These are phyloP conservation scores for Aulographum hederae DNA, from an alignment of 2,329 filamentous ascomycete species.

Conservation along the genomic window DNA sequence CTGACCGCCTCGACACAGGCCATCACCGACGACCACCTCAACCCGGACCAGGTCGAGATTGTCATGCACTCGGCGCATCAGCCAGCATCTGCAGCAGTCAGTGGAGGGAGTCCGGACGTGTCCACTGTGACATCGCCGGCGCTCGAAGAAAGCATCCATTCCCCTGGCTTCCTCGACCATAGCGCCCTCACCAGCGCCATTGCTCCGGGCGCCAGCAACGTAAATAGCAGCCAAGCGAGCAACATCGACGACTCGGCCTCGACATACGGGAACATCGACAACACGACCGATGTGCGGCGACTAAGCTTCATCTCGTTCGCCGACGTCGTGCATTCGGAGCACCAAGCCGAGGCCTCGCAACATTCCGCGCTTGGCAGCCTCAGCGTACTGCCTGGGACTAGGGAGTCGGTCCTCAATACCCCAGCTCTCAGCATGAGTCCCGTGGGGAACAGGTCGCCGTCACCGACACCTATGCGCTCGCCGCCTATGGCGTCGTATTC, in stretches of 20 bases:
- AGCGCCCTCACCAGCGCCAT: neutral
- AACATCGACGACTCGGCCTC: slow-evolving; percentile 44
- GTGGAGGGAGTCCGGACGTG: slow-evolving; percentile 9
- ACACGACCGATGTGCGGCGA: slow-evolving; percentile 59
- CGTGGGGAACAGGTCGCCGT: slow-evolving; percentile 50
- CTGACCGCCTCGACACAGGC: slow-evolving; percentile 81
- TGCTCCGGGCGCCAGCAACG: neutral
- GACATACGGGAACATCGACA: slow-evolving; percentile 63
- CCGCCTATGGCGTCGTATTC: slow-evolving; percentile 61
- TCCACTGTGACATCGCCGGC: slow-evolving; percentile 7
- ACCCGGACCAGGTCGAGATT: slow-evolving; percentile 84
- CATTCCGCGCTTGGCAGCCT: slow-evolving; percentile 40
- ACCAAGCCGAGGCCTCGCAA: slow-evolving; percentile 32
- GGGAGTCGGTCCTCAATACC: slow-evolving; percentile 44
- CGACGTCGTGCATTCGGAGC: slow-evolving; percentile 78
- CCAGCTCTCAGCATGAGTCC: slow-evolving; percentile 19
- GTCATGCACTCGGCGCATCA: slow-evolving; percentile 74
- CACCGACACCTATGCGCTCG: slow-evolving; percentile 54
- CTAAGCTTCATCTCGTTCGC: slow-evolving; percentile 94
- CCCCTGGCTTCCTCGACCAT: slow-evolving; percentile 13
- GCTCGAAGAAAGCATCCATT: neutral
- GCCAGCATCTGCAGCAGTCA: slow-evolving; percentile 50
- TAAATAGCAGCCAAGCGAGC: slow-evolving; percentile 13
- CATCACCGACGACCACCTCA: slow-evolving; percentile 70
- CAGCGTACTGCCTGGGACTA: slow-evolving; percentile 48